Conservation (phyloP, 2,329 filamentous ascomycete species). For the Verticillium longisporum region DNA sequence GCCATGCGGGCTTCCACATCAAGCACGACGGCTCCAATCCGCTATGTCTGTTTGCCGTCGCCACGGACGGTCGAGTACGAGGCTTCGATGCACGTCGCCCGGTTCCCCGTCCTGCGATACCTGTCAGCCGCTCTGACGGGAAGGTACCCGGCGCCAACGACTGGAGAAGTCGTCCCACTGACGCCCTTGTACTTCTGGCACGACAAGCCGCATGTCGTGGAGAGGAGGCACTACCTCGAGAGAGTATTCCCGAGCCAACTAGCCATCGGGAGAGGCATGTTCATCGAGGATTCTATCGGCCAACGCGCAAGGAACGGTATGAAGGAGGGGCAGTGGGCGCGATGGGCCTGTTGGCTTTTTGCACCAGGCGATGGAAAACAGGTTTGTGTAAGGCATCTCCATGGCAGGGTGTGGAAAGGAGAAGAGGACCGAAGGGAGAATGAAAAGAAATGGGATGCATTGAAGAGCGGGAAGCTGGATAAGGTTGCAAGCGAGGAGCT, state of each 20-base stretch:
- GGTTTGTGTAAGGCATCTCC: constrained; percentile 41
- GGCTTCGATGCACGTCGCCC: constrained; percentile 34
- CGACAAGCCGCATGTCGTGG: constrained; percentile 48
- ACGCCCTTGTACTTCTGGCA: constrained; percentile 55
- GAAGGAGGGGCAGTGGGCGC: constrained; percentile 43
- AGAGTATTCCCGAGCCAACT: constrained; percentile 42
- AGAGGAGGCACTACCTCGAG: constrained; percentile 39
- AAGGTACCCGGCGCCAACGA: not conserved
- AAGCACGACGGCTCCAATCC: constrained; percentile 27
- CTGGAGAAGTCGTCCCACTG: constrained; percentile 29
- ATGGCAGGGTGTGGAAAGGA: constrained; percentile 44
- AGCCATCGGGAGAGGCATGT: constrained; percentile 43
- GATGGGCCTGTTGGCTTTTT: constrained; percentile 51
- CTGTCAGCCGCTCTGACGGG: constrained; percentile 28
- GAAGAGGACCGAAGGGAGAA: constrained; percentile 16
- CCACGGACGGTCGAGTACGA: constrained; percentile 46
- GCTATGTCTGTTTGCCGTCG: constrained; percentile 47
- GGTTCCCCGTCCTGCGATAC: constrained; percentile 31
- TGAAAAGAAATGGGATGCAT: not conserved
- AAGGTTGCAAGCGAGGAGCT: not conserved
- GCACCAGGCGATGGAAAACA: constrained; percentile 38
- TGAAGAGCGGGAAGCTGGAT: not conserved
- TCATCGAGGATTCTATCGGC: constrained; percentile 50
- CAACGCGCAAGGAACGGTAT: constrained; percentile 48
- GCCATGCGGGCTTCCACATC: constrained; percentile 29